Conservation (phyloP, 1,139 yeast species). For the Saccharomycopsis phalli region DNA sequence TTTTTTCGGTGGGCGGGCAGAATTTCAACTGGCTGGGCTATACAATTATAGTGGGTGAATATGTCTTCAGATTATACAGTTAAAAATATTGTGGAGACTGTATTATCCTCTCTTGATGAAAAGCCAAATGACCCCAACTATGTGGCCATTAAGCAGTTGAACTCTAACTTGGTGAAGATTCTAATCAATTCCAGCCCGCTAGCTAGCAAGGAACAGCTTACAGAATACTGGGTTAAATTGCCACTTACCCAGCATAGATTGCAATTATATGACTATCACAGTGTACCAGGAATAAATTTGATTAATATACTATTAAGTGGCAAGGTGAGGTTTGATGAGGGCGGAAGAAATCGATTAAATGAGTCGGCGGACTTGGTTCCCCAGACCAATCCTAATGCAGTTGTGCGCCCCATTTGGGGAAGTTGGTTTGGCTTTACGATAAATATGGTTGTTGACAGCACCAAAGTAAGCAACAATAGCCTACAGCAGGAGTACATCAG, state of each 20-base stretch:
- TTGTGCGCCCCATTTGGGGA: slow-evolving; percentile 44
- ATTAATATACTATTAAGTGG: slow-evolving; percentile 48
- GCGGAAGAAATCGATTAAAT: slow-evolving; percentile 20
- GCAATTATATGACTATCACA: slow-evolving; percentile 56
- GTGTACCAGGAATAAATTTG: slow-evolving; percentile 61
- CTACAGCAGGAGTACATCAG: slow-evolving; percentile 35
- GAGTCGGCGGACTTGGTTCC: slow-evolving; percentile 27
- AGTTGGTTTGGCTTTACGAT: slow-evolving; percentile 61
- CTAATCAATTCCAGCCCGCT: slow-evolving; percentile 62
- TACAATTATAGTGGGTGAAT: too few relatives aligned
- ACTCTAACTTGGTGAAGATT: slow-evolving; percentile 28
- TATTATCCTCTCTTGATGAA: slow-evolving; percentile 10
- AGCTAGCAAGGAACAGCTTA: slow-evolving; percentile 50
- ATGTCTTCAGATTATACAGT: slow-evolving; percentile 1
- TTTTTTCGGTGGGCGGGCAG: too few relatives aligned
- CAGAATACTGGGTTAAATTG: slow-evolving; percentile 53
- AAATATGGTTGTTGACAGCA: slow-evolving; percentile 44
- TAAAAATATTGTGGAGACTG: slow-evolving; percentile 7
- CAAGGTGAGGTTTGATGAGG: slow-evolving; percentile 64
- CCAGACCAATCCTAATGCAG: slow-evolving; percentile 17
- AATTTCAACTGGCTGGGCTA: too few relatives aligned
- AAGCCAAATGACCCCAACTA: slow-evolving; percentile 10
- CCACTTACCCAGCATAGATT: slow-evolving; percentile 58
- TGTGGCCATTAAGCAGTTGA: slow-evolving; percentile 4
- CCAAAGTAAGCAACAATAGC: slow-evolving; percentile 27